A percentile compares a stretch with the other conserved stretches of the same genome.
phyloP scores from a whole-genome alignment of 1,284 basidiomycete species.

The Pseudozyma thailandica region DNA sequence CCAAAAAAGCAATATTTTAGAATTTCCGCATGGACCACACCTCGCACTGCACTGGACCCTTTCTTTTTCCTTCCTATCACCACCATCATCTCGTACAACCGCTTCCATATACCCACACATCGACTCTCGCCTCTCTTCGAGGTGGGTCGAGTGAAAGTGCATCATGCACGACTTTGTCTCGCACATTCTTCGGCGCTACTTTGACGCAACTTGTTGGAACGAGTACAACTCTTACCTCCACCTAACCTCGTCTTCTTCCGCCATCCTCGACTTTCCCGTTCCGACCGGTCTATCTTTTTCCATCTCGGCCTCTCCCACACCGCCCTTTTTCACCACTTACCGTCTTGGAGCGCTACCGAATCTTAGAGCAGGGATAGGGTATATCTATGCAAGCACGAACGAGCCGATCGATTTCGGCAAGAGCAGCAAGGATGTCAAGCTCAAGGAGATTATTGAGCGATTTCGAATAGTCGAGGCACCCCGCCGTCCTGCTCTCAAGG shows the following conservation, averaged over 20 bases:
- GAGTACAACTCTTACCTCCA: conserved; percentile 94
- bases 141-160: not conserved
- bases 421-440: conserved; percentile 73
- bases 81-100: not conserved
- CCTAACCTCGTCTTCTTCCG: conserved; percentile 80
- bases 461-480: conserved; percentile 85
- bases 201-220: conserved; percentile 91
- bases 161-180: conserved; percentile 69
- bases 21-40: conserved; percentile 11
- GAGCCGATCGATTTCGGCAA: conserved; percentile 70
- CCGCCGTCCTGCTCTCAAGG: conserved; percentile 72
- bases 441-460: conserved; percentile 78
- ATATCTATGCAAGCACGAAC: conserved; percentile 77
- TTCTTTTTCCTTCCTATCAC: conserved; percentile 7
- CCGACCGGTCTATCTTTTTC: conserved; percentile 82
- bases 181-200: conserved; percentile 88
- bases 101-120: not conserved
- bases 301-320: conserved; percentile 87
- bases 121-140: not conserved
- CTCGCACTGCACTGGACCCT: not conserved
- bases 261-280: conserved; percentile 82
- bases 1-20: not conserved
- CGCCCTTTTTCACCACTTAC: conserved; percentile 84
- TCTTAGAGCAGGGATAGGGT: conserved; percentile 89
- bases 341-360: conserved; percentile 90